Evolutionary conservation across 352 stramenopile genomes (phyloP).

Genomic region (Globisporangium viniferum): DNA sequence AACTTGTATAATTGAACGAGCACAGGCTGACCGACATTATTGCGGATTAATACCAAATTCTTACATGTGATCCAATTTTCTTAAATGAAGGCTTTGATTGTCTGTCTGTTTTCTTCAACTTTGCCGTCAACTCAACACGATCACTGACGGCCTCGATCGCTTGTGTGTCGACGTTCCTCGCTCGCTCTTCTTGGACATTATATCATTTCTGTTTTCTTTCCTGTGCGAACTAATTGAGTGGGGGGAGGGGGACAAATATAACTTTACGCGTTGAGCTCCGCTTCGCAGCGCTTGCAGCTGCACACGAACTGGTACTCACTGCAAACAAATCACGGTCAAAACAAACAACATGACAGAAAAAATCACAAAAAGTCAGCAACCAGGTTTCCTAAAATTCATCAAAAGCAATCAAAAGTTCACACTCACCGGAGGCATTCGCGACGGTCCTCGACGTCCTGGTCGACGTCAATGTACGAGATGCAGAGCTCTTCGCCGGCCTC

Average conservation of each 20-base stretch:
- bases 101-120: not conserved
- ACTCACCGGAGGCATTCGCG: constrained; percentile 66
- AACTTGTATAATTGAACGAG: too few species aligned
- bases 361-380: not conserved
- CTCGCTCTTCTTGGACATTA: not conserved
- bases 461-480: constrained; percentile 94
- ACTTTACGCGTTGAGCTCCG: constrained; percentile 53
- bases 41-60: not conserved
- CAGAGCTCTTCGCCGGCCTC: constrained; percentile 89
- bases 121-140: not conserved
- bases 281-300: constrained; percentile 58
- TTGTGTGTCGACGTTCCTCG: not conserved
- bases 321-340: not conserved
- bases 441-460: constrained; percentile 77
- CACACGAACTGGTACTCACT: constrained; percentile 84
- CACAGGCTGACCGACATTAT: too few species aligned
- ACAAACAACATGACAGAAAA: not conserved
- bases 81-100: not conserved
- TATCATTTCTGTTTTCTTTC: not conserved
- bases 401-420: constrained; percentile 6
- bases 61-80: not conserved
- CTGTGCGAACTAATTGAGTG: not conserved
- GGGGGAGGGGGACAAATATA: not conserved
- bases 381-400: not conserved
- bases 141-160: not conserved